These are phyloP conservation scores for Pterulicium gracile DNA, from an alignment of 1,284 basidiomycete genomes.

Conservation along the genomic window DNA sequence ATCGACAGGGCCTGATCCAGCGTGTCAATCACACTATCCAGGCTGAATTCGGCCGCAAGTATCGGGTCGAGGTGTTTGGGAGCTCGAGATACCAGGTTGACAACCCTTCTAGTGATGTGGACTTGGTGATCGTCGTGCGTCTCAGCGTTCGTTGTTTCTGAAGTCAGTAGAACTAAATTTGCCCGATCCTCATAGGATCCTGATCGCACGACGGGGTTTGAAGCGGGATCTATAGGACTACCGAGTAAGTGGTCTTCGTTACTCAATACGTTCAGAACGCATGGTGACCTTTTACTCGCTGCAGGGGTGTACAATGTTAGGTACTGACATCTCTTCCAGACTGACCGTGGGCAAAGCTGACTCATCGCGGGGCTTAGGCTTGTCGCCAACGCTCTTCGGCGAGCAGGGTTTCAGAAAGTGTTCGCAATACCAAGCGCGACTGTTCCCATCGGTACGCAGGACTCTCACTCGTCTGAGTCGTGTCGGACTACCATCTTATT, in stretches of 20 bases:
- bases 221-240: constrained; percentile 14
- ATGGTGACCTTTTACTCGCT: constrained; percentile 2
- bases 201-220: constrained; percentile 22
- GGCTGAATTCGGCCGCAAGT: constrained; percentile 22
- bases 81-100: constrained; percentile 38
- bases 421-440: constrained; percentile 22
- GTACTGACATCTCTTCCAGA: no score
- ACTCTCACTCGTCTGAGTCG: constrained; percentile 3
- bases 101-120: constrained; percentile 29
- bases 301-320: constrained; percentile 26
- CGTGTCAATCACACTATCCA: constrained; percentile 18
- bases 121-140: constrained; percentile 38
- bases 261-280: background rate
- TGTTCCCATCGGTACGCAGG: constrained; percentile 41
- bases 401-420: constrained; percentile 25
- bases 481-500: constrained; percentile 1
- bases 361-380: constrained; percentile 14
- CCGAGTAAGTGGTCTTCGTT: constrained; percentile 18
- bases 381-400: constrained; percentile 20
- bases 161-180: constrained; percentile 3
- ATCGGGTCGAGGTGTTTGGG: constrained; percentile 31
- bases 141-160: background rate
- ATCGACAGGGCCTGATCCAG: background rate
- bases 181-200: constrained; percentile 23
- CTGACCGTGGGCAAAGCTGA: no score